These are phyloP conservation scores for Globisporangium megalacanthum DNA, from an alignment of 352 stramenopile species.

Conservation along the genomic window DNA sequence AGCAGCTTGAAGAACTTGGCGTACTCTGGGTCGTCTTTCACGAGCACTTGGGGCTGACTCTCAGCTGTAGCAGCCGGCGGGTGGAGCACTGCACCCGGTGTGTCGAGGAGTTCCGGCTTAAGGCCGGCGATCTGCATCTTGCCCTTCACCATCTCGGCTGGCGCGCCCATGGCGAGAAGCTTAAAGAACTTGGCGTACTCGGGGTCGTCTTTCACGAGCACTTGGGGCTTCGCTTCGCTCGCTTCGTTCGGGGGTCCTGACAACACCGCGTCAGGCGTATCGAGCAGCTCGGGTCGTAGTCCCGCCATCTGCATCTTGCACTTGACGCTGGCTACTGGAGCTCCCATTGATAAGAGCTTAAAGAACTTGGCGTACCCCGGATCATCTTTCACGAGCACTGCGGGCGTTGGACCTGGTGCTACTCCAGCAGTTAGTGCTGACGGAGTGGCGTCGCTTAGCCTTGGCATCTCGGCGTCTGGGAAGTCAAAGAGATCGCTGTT, in stretches of 20 bases:
- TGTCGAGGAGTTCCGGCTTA: slow-evolving; percentile 62
- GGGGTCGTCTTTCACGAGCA: slow-evolving; percentile 57
- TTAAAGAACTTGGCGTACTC: slow-evolving; percentile 75
- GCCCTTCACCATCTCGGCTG: slow-evolving; percentile 42
- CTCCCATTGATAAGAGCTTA: slow-evolving; percentile 60
- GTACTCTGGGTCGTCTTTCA: slow-evolving; percentile 64
- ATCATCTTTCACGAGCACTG: slow-evolving; percentile 52
- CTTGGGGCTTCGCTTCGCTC: slow-evolving; percentile 6
- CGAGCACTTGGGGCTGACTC: slow-evolving; percentile 28
- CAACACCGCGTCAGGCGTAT: slow-evolving; percentile 61
- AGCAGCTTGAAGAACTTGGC: slow-evolving; percentile 76
- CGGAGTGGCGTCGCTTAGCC: slow-evolving; percentile 2
- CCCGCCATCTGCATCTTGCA: slow-evolving; percentile 54
- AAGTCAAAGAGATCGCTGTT: slow-evolving; percentile 73
- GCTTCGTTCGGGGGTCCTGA: slow-evolving; percentile 7
- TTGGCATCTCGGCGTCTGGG: slow-evolving; percentile 38
- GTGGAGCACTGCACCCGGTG: slow-evolving; percentile 37
- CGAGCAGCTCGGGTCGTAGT: slow-evolving; percentile 49
- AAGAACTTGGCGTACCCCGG: slow-evolving; percentile 66
- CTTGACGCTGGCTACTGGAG: slow-evolving; percentile 46
- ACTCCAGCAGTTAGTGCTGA: not conserved
- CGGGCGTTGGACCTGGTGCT: slow-evolving; percentile 13
- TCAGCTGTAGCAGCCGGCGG: not conserved
- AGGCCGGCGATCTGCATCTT: slow-evolving; percentile 57
- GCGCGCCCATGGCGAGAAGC: slow-evolving; percentile 48